Conservation (phyloP, 2,329 filamentous ascomycete genomes). For the Fusarium sp. region DNA sequence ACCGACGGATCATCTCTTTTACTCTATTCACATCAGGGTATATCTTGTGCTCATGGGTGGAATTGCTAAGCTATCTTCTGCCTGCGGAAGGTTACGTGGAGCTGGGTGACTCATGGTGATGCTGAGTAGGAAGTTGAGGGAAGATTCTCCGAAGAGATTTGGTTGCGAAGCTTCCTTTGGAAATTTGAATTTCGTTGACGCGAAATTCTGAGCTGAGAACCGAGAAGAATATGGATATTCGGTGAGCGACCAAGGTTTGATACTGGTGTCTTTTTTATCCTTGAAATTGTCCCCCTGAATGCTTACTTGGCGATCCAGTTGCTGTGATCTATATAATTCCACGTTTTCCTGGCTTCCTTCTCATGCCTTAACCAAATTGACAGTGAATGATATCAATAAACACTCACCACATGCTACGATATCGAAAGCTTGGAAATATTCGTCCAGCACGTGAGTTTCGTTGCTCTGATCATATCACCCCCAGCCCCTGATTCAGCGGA, state of each 20-base stretch:
- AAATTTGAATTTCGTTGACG: not conserved
- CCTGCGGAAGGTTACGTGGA: not conserved
- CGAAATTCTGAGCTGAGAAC: not conserved
- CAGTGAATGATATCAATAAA: not conserved
- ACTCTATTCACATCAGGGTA: not conserved
- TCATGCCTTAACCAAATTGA: not conserved
- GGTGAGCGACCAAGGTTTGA: not conserved
- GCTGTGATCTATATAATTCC: not conserved
- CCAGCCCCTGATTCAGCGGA: not conserved
- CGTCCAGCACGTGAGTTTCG: no score
- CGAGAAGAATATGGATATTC: not conserved
- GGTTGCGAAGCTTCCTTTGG: not conserved
- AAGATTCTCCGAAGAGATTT: not conserved
- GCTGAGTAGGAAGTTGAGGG: not conserved
- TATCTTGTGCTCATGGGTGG: not conserved
- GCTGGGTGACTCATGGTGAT: not conserved
- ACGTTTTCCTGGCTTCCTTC: not conserved
- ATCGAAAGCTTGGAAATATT: not conserved
- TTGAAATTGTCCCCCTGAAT: not conserved
- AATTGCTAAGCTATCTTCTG: not conserved
- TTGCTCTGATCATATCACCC: not conserved
- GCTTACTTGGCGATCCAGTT: no score
- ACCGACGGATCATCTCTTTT: not conserved
- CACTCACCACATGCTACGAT: not conserved
- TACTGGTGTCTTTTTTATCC: not conserved